Percentiles rank a stretch among this genome's conserved stretches.
phyloP scores from a whole-genome alignment of 441 rosid genomes.

The Arabidopsis lyrata region DNA sequence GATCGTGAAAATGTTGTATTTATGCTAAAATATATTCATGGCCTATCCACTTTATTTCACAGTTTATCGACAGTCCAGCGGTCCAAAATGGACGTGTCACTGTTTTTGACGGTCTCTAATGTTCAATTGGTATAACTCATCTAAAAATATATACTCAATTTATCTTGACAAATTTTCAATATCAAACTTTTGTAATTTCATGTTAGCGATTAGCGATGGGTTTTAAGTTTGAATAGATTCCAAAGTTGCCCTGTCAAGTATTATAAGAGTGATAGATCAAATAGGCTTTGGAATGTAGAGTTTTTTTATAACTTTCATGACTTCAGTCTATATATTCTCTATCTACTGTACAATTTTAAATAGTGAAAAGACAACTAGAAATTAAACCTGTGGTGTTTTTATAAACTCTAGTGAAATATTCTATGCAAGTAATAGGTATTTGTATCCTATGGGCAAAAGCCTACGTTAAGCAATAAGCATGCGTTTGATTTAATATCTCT shows the following conservation, averaged over 20 bases:
- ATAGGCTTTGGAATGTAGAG: conserved; percentile 22
- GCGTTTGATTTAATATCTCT: conserved; percentile 36
- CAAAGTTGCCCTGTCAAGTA: neutral
- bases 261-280: conserved; percentile 8
- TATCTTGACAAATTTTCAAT: neutral
- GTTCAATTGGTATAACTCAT: neutral
- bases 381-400: conserved; percentile 23
- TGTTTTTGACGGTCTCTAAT: neutral
- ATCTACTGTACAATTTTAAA: neutral
- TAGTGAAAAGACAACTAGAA: conserved; percentile 14
- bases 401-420: conserved; percentile 11
- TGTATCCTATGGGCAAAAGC: conserved; percentile 41
- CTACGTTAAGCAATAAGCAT: conserved; percentile 34
- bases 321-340: conserved; percentile 8
- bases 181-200: neutral
- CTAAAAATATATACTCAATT: neutral
- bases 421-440: conserved; percentile 37
- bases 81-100: neutral
- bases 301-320: neutral
- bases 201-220: neutral
- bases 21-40: neutral
- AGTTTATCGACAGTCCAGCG: neutral
- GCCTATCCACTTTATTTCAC: neutral
- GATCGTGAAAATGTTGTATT: conserved; percentile 9
- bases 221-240: neutral